Evolutionary conservation across 2,329 filamentous ascomycete species (phyloP), one percentile per base, ranked within the genome.

Genomic region (Neopestalotiopsis sp.): DNA sequence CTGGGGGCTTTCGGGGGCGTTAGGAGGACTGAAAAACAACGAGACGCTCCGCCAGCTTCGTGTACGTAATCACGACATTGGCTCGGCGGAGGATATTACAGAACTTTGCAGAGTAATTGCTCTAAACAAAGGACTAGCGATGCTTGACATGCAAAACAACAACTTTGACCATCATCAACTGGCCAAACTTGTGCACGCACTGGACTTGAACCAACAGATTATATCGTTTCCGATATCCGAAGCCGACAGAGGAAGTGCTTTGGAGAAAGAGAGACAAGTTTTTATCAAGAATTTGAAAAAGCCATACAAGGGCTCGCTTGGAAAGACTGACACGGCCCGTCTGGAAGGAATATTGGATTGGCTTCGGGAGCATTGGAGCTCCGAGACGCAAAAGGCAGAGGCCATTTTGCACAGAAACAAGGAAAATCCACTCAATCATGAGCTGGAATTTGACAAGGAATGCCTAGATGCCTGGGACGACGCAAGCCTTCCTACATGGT

Each of bases 51-150:
- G 82, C 65, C 86, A 89, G 73, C 81, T 89, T 4, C 82, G 87
- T 1, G 81, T 89, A 61, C 84, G 86, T 70, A 89, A 87, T 74
- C 87, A 89, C 71, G 87, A 88, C 68, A 84, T 87, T 24, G 87
- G 86, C 32, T 76, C 76, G n/a, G 75, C 72, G 17, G 74, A 78
- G 45, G 77, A 79, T 66, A 68, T 78, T 64, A 76, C 73, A 14
- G 84, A 86, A 63, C 74, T 88, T 57, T 86, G 86, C 56, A 82
- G 81, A 56, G 84, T 85, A 2, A 81, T 89, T 17, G 81, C 82
- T 5, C 76, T 77, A 38, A 89, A 88, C 74, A 79, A 78, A 69
- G 82, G 82, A 0, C 80, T 89, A 3, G 80, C 81, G 34, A 86
- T 86, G 67, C 76, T 89, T 17, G 87, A 89, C 74, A 87, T 86